Percentiles rank a stretch among this genome's conserved stretches.
These are phyloP conservation scores for Fusarium sp. DNA, from an alignment of 2,329 filamentous ascomycete species.

Conservation along the genomic window DNA sequence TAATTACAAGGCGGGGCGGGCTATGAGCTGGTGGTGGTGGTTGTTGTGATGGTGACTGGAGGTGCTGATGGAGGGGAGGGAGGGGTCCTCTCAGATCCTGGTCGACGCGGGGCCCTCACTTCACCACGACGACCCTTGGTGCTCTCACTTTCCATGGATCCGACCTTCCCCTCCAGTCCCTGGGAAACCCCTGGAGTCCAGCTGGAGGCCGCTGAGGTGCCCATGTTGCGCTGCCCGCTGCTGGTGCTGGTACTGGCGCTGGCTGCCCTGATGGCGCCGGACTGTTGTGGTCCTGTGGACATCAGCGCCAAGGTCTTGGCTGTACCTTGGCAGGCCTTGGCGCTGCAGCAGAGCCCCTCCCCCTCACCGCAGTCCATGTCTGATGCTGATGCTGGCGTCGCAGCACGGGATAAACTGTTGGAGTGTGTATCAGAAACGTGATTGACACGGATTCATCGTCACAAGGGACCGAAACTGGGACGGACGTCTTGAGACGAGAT, in stretches of 20 bases:
- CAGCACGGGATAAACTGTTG: constrained; percentile 4
- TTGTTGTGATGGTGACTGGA: not conserved
- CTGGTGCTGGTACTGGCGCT: not conserved
- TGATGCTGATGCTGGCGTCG: constrained; percentile 1
- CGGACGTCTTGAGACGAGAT: constrained; percentile 21
- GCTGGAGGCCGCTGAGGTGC: constrained; percentile 30
- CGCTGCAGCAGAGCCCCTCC: constrained; percentile 34
- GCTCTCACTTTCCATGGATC: not conserved
- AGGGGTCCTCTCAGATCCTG: constrained; percentile 10
- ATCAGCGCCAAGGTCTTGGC: constrained; percentile 25
- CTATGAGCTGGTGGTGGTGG: not conserved
- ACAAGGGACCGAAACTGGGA: constrained; percentile 17
- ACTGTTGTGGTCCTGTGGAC: not conserved
- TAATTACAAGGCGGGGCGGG: constrained; percentile 24
- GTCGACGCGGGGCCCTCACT: constrained; percentile 9
- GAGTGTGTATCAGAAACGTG: constrained; percentile 8
- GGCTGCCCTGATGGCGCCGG: not conserved
- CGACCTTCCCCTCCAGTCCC: constrained; percentile 4
- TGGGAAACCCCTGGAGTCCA: constrained; percentile 18
- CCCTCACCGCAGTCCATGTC: constrained; percentile 33
- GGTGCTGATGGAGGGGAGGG: not conserved
- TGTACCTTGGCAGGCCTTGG: constrained; percentile 29
- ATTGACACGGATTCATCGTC: constrained; percentile 19
- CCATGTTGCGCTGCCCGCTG: too few species aligned
- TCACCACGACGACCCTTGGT: constrained; percentile 10